phyloP scores from a whole-genome alignment of 2,329 filamentous ascomycete species.

The Cytospora chrysosperma region DNA sequence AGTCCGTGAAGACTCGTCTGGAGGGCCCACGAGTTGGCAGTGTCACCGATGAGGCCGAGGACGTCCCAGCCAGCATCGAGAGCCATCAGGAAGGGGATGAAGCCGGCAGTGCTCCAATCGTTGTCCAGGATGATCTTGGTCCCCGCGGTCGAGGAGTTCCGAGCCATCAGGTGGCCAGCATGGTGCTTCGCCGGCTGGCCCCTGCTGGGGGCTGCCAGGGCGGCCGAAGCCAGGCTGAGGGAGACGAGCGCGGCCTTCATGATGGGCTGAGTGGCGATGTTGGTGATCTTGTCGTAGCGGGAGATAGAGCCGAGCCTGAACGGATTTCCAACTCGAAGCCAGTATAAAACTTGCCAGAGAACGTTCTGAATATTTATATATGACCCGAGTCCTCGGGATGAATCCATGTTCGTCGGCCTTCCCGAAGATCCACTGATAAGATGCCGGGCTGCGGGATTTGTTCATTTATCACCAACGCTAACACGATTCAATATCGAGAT shows the following conservation, averaged over 20 bases:
- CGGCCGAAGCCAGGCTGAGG: conserved; percentile 3
- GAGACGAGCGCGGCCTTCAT: conserved; percentile 11
- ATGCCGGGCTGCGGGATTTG: background rate
- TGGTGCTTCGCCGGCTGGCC: background rate
- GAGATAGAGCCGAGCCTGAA: background rate
- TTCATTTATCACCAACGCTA: background rate
- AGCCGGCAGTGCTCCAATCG: conserved; percentile 43
- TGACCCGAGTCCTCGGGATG: background rate
- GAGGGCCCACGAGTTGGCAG: conserved; percentile 45
- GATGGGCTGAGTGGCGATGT: background rate
- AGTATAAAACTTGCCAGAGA: background rate
- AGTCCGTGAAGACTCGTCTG: conserved; percentile 46
- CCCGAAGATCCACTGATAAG: background rate
- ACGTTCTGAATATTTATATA: background rate
- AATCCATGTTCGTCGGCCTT: background rate
- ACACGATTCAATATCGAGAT: background rate
- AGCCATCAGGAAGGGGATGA: conserved; percentile 45
- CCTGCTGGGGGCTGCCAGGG: conserved; percentile 13
- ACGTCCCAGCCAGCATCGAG: conserved; percentile 45
- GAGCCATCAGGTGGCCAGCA: background rate
- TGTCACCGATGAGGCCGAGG: conserved; percentile 40
- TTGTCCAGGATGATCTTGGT: conserved; percentile 41
- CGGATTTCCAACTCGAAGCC: background rate
- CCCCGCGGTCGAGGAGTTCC: conserved; percentile 10
- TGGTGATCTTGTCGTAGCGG: background rate